Evolutionary conservation across 441 rosid genomes (phyloP).

Genomic region (Aleurites moluccanus): DNA sequence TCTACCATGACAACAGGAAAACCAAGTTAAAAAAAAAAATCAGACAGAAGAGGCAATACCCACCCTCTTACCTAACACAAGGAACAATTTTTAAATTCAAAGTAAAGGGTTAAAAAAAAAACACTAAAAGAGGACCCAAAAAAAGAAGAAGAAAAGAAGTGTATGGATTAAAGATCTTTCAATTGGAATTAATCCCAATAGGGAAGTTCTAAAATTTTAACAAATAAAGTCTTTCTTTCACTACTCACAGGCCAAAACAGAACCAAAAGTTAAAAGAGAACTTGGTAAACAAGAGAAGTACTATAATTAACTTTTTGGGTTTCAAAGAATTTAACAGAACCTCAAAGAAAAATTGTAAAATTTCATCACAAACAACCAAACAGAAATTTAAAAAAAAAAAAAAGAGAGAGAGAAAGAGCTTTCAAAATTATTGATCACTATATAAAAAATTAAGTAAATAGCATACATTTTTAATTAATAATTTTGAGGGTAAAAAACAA

Average conservation of each 20-base stretch:
- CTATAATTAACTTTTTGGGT: background rate
- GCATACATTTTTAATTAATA: background rate
- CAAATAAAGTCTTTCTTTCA: too few relatives aligned
- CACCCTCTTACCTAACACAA: constrained; percentile 22
- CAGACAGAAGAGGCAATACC: background rate
- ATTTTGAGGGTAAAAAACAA: background rate
- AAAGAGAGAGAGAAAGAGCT: background rate
- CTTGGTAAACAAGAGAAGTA: constrained; percentile 2
- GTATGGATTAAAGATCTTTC: background rate
- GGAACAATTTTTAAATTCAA: background rate
- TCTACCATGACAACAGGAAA: background rate
- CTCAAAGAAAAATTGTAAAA: background rate
- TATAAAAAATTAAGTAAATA: background rate
- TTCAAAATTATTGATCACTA: background rate
- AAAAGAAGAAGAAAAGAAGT: background rate
- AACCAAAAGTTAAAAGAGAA: background rate
- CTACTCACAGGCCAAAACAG: background rate
- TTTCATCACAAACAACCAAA: background rate
- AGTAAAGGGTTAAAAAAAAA: background rate
- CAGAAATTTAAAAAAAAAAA: background rate
- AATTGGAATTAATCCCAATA: background rate
- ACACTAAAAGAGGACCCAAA: background rate
- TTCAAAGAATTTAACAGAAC: background rate
- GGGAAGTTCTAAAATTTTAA: background rate
- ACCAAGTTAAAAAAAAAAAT: background rate